Evolutionary conservation across 495 filamentous ascomycete genomes (phyloP).

Genomic region (Podospora anserina): DNA sequence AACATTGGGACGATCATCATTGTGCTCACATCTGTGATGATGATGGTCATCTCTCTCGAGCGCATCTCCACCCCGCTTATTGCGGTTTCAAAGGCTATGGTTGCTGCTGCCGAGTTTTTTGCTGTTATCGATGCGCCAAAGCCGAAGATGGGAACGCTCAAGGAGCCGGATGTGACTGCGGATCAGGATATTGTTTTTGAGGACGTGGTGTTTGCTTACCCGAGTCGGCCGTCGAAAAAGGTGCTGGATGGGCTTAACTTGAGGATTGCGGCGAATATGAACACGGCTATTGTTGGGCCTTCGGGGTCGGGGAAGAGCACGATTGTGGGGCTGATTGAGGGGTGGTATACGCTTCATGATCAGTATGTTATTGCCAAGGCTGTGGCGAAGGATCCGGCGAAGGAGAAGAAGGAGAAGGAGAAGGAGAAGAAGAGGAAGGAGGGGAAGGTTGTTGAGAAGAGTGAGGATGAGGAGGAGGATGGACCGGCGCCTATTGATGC

Average conservation of each 20-base stretch:
- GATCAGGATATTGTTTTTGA: constrained; percentile 57
- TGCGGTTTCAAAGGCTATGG: constrained; percentile 50
- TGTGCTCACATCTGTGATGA: constrained; percentile 55
- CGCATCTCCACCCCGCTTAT: constrained; percentile 52
- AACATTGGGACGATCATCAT: constrained; percentile 48
- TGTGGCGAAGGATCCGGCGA: constrained; percentile 43
- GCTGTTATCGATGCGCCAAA: constrained; percentile 55
- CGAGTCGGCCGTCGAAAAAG: constrained; percentile 61
- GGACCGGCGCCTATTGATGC: constrained; percentile 14
- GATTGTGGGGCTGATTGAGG: constrained; percentile 83
- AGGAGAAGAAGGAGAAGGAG: constrained; percentile 39
- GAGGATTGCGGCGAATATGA: constrained; percentile 68
- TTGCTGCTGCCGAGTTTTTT: constrained; percentile 56
- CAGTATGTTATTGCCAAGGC: constrained; percentile 49
- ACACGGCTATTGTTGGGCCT: constrained; percentile 83
- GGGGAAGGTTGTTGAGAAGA: constrained; percentile 15
- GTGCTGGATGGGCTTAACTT: constrained; percentile 57
- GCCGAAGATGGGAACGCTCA: constrained; percentile 43
- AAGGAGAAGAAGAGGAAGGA: constrained; percentile 34
- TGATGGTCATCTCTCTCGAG: constrained; percentile 52
- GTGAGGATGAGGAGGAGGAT: constrained; percentile 34
- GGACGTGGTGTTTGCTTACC: constrained; percentile 65
- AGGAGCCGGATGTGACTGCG: constrained; percentile 45
- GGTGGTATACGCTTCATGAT: constrained; percentile 77
- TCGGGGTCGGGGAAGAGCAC: constrained; percentile 88